phyloP scores from a whole-genome alignment of 805 yeast species.

The Scheffersomyces coipomensis region DNA sequence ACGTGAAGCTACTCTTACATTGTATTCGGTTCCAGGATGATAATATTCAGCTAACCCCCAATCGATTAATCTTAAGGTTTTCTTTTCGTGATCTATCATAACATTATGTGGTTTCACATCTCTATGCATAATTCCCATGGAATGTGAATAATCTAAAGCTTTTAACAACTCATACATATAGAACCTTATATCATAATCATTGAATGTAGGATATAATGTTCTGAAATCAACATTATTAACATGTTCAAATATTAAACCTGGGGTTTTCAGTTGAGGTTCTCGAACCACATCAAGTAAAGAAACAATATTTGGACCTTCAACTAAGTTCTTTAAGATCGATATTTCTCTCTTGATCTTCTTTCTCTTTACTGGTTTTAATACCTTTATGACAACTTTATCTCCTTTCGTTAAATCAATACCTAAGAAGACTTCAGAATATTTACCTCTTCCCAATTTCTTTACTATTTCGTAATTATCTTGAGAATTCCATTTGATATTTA shows the following conservation, averaged over 20 bases:
- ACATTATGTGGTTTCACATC: conserved; percentile 96
- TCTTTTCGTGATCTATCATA: conserved; percentile 83
- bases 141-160: conserved; percentile 86
- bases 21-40: conserved; percentile 85
- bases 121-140: conserved; percentile 96
- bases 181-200: conserved; percentile 70
- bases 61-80: conserved; percentile 76
- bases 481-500: conserved; percentile 77
- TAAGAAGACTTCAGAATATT: conserved; percentile 89
- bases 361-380: conserved; percentile 87
- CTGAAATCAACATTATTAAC: conserved; percentile 85
- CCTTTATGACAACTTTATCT: conserved; percentile 79
- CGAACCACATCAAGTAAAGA: conserved; percentile 79
- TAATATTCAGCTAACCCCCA: conserved; percentile 97
- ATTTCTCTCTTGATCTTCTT: conserved; percentile 92
- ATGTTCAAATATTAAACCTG: conserved; percentile 84
- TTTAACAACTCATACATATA: conserved; percentile 80
- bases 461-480: conserved; percentile 85
- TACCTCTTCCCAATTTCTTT: conserved; percentile 86
- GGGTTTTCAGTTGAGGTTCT: conserved; percentile 81
- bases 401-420: conserved; percentile 68
- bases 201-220: conserved; percentile 77
- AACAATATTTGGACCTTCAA: conserved; percentile 80
- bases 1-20: conserved; percentile 90
- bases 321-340: conserved; percentile 79